Evolutionary conservation across 805 yeast species (phyloP).

Genomic region (Ogataea salicorniae): DNA sequence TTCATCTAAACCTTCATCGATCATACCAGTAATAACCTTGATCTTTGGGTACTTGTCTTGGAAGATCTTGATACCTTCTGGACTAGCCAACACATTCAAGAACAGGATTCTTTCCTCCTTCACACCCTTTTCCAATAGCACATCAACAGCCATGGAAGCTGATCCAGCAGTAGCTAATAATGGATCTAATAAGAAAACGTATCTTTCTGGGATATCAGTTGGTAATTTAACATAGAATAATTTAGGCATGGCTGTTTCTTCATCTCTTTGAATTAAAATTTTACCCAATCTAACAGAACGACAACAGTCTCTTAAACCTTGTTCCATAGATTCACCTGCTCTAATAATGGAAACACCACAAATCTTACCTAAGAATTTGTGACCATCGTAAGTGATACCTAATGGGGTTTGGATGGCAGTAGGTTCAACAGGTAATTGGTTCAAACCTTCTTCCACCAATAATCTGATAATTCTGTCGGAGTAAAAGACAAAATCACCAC

Average conservation of each 20-base stretch:
- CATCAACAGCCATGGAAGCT: slow-evolving; percentile 96
- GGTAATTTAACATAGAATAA: slow-evolving; percentile 92
- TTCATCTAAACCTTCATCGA: slow-evolving; percentile 83
- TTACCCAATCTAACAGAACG: slow-evolving; percentile 95
- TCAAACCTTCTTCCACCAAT: slow-evolving; percentile 91
- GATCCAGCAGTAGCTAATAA: slow-evolving; percentile 99
- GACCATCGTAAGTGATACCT: slow-evolving; percentile 67
- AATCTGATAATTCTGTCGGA: slow-evolving; percentile 92
- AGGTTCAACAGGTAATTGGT: slow-evolving; percentile 84
- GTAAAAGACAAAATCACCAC: slow-evolving; percentile 93
- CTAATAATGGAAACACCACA: slow-evolving; percentile 98
- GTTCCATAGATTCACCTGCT: slow-evolving; percentile 99
- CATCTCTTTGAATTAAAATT: slow-evolving; percentile 95
- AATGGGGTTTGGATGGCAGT: slow-evolving; percentile 70
- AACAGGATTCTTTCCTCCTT: slow-evolving; percentile 82
- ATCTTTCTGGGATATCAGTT: slow-evolving; percentile 81
- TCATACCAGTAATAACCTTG: slow-evolving; percentile 87
- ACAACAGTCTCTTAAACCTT: slow-evolving; percentile 95
- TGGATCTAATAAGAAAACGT: slow-evolving; percentile 89
- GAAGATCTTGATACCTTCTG: slow-evolving; percentile 86
- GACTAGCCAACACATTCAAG: slow-evolving; percentile 86
- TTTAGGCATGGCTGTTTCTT: slow-evolving; percentile 92
- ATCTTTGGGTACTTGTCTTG: slow-evolving; percentile 75
- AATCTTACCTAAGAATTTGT: slow-evolving; percentile 80
- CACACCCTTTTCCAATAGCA: slow-evolving; percentile 80